Evolutionary conservation across 352 stramenopile species (phyloP).

Genomic region (Aphanomyces stellatus): DNA sequence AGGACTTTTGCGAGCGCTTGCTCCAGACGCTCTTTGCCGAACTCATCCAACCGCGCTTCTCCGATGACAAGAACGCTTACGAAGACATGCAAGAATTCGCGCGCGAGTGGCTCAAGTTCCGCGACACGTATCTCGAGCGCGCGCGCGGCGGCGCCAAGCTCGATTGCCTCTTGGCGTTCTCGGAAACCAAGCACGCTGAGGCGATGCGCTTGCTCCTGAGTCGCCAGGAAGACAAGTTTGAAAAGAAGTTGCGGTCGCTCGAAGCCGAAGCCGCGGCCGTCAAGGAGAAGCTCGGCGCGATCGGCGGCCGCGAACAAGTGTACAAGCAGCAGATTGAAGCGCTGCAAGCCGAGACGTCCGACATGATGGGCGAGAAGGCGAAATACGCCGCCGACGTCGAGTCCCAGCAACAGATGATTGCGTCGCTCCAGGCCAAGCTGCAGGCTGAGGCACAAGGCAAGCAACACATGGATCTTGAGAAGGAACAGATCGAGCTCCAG

Average conservation of each 20-base stretch:
- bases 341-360: conserved; percentile 63
- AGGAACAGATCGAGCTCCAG: conserved; percentile 61
- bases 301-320: conserved; percentile 70
- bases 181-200: conserved; percentile 69
- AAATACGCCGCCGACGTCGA: conserved; percentile 49
- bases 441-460: conserved; percentile 50
- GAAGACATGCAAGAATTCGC: conserved; percentile 78
- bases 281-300: conserved; percentile 74
- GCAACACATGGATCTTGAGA: conserved; percentile 67
- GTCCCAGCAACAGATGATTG: conserved; percentile 57
- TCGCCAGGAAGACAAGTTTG: conserved; percentile 73
- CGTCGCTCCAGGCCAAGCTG: conserved; percentile 52
- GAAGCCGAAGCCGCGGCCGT: conserved; percentile 66
- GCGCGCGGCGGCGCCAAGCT: conserved; percentile 65
- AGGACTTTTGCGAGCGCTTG: conserved; percentile 71
- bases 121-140: conserved; percentile 61
- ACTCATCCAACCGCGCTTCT: conserved; percentile 68
- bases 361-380: conserved; percentile 68
- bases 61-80: conserved; percentile 28
- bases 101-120: conserved; percentile 58
- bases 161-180: conserved; percentile 64
- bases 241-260: conserved; percentile 73
- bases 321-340: conserved; percentile 84
- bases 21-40: conserved; percentile 73
- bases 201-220: conserved; percentile 76